Evolutionary conservation across 192 early-diverging fungal genomes (phyloP).

Genomic region (Coemansia sp.): DNA sequence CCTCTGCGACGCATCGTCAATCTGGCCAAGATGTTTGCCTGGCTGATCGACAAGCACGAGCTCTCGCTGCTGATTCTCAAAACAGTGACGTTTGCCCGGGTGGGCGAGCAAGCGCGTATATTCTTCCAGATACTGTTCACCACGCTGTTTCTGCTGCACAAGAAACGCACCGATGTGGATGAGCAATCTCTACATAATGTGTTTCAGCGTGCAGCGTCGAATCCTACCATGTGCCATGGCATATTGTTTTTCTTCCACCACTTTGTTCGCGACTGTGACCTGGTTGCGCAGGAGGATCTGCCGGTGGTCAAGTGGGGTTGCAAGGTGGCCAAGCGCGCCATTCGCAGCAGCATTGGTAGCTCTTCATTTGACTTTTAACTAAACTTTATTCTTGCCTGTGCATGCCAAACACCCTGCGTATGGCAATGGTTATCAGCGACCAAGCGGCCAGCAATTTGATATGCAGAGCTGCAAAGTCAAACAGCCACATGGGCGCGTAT

Average conservation of each 20-base stretch:
- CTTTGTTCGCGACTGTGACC: conserved; percentile 64
- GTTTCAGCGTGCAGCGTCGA: conserved; percentile 57
- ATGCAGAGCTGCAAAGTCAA: conserved; percentile 22
- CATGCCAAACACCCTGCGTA: conserved; percentile 1
- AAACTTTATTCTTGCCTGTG: not conserved
- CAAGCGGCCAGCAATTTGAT: not conserved
- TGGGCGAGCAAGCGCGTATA: conserved; percentile 57
- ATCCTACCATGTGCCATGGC: conserved; percentile 75
- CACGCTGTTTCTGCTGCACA: conserved; percentile 64
- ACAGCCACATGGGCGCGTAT: conserved; percentile 30
- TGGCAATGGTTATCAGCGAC: not conserved
- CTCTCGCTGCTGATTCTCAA: conserved; percentile 70
- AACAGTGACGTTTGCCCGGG: conserved; percentile 72
- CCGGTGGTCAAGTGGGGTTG: conserved; percentile 66
- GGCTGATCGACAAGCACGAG: conserved; percentile 65
- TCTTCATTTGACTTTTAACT: conserved; percentile 4
- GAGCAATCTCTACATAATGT: conserved; percentile 56
- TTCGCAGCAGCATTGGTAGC: conserved; percentile 24
- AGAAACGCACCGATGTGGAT: conserved; percentile 54
- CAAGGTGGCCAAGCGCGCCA: conserved; percentile 63
- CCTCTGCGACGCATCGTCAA: conserved; percentile 75
- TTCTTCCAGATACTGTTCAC: conserved; percentile 74
- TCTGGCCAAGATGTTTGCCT: conserved; percentile 81
- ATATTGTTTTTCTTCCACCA: conserved; percentile 80
- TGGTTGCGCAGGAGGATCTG: conserved; percentile 63